A percentile compares a stretch with the other conserved stretches of the same genome.
These are phyloP conservation scores for Trifolium fragiferum DNA, from an alignment of 306 rosid species.

Conservation along the genomic window DNA sequence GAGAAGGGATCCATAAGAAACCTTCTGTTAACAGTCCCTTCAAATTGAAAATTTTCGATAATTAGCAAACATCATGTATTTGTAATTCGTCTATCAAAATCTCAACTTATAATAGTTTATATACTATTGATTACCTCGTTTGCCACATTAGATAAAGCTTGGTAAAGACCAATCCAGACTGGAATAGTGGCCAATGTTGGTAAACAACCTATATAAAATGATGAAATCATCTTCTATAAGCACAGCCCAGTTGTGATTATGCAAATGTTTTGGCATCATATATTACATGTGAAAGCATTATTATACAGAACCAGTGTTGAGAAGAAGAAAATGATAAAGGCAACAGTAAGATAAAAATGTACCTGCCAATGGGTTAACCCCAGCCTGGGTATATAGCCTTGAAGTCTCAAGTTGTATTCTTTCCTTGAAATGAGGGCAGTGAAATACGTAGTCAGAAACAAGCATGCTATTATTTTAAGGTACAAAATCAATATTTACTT, in stretches of 20 bases:
- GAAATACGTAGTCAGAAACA: constrained; percentile 44
- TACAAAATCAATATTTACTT: constrained; percentile 29
- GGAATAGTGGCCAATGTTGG: constrained; percentile 99
- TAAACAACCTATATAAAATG: constrained; percentile 70
- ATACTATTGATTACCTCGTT: constrained; percentile 70
- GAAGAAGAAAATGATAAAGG: constrained; percentile 29
- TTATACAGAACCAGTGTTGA: constrained; percentile 18
- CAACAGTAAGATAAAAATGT: constrained; percentile 4
- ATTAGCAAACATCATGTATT: constrained; percentile 38
- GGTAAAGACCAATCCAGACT: constrained; percentile 97
- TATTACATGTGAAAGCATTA: constrained; percentile 30
- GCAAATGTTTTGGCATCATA: constrained; percentile 31
- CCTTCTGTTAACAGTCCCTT: constrained; percentile 98
- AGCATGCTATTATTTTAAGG: constrained; percentile 21
- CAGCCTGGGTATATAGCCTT: constrained; percentile 89
- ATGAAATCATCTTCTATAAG: constrained; percentile 11
- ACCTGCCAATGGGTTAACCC: constrained; percentile 99
- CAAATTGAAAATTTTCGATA: constrained; percentile 41
- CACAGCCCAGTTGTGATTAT: constrained; percentile 11
- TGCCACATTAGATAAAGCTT: constrained; percentile 98
- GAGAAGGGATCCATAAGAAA: constrained; percentile 98
- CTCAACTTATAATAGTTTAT: constrained; percentile 18
- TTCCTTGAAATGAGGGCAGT: constrained; percentile 72
- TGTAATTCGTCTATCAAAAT: constrained; percentile 22
- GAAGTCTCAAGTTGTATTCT: constrained; percentile 99